Evolutionary conservation across 257 asterid species (phyloP), one percentile per base, ranked within the genome.

Genomic region (Petunia axillaris): DNA sequence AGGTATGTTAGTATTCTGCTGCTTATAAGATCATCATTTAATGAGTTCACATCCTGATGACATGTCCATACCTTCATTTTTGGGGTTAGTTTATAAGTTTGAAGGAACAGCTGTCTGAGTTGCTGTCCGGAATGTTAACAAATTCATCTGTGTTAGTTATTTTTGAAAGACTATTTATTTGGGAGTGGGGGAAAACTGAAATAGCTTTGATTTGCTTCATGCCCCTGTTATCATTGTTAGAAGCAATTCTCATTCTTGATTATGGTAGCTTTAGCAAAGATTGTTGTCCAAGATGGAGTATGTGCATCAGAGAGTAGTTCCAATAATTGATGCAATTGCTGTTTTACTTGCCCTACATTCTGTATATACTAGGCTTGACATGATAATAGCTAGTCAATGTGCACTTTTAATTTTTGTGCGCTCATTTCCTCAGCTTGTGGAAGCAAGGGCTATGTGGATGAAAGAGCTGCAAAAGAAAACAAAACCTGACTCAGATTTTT

Each of bases 381-480:
- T 74, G 78, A 37, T 74, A 46, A 46, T 50, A 50, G 63, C 60
- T 74, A 46, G 60, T 74, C 1, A 38, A 7, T 11, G 36, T 46
- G 60, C 16, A 25, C 16, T 74, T 38, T 50, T 73, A 5, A 64
- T 38, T 38, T 52, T 64, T 64, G 48, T 75, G 36, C 37, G 52
- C 43, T 75, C 79, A 79, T 82, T 64, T 63, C 76, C 65, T 64
- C 91, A 95, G 98, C 83, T 92, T 81, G 90, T 86, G 68, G 82
- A 90, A 85, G 98, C 97, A 79, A 88, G 99, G 85, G 85, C 87
- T 39, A 87, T 87, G 93, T 95, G 99, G 99, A 90, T 93, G 92
- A 87, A 92, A 77, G 99, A 90, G 89, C 93, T 95, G 67, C 95
- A 95, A 80, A 92, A 92, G 85, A 88, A 55, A 84, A 87, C 89